These are phyloP conservation scores for Xylaria arbuscula DNA, from an alignment of 2,329 filamentous ascomycete genomes.

Conservation along the genomic window DNA sequence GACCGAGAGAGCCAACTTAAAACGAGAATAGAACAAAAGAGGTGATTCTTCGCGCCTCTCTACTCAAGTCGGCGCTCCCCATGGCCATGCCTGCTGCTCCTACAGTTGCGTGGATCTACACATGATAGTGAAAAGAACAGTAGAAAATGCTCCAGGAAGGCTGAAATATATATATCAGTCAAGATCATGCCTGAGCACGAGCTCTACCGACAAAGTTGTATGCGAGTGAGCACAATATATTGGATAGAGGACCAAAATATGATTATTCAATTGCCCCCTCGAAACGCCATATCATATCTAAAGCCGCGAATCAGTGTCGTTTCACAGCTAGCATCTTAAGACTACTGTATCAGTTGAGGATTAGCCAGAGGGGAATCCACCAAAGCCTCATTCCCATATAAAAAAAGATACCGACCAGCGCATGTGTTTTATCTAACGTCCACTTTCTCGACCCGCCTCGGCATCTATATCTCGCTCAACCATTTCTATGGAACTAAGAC, in stretches of 20 bases:
- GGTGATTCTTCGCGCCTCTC: background rate
- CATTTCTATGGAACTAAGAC: constrained; percentile 85
- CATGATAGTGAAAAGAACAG: background rate
- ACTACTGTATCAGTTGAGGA: constrained; percentile 11
- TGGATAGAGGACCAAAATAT: constrained; percentile 20
- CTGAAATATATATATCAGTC: background rate
- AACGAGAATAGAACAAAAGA: background rate
- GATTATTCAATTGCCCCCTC: constrained; percentile 36
- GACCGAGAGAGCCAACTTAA: background rate
- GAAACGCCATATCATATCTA: constrained; percentile 36
- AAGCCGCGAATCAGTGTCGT: constrained; percentile 10
- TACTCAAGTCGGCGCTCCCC: background rate
- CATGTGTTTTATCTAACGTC: constrained; percentile 34
- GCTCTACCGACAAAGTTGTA: background rate
- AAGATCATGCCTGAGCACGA: background rate
- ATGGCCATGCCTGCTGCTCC: background rate
- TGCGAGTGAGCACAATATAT: background rate
- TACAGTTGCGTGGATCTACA: background rate
- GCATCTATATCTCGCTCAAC: constrained; percentile 74
- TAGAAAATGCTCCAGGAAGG: background rate
- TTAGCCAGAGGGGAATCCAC: constrained; percentile 14
- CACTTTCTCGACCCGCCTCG: constrained; percentile 48
- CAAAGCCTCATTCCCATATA: constrained; percentile 20
- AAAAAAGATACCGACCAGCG: constrained; percentile 20
- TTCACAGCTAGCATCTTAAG: constrained; percentile 23